phyloP scores from a whole-genome alignment of 306 rosid species.

The Ormosia emarginata region DNA sequence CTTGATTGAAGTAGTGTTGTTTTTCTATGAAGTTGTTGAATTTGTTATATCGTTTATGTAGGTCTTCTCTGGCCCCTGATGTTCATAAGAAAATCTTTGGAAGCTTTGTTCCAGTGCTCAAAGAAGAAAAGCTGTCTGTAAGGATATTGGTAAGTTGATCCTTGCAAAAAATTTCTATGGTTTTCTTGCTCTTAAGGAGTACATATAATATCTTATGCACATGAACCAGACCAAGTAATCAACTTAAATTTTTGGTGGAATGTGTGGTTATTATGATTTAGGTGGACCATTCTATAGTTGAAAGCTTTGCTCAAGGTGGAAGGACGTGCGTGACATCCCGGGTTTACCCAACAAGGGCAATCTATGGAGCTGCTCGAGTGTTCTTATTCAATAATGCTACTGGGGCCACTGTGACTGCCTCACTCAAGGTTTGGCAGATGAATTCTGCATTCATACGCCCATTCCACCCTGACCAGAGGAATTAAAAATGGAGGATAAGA shows the following conservation, averaged over 20 bases:
- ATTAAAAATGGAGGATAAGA: background rate
- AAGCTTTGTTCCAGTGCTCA: constrained; percentile 56
- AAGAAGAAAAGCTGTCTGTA: constrained; percentile 57
- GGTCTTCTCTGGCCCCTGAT: constrained; percentile 76
- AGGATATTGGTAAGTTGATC: constrained; percentile 64
- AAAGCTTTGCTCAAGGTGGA: constrained; percentile 90
- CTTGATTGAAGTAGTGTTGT: background rate
- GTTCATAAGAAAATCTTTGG: constrained; percentile 56
- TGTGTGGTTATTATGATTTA: background rate
- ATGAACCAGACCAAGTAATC: background rate
- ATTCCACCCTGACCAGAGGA: constrained; percentile 24
- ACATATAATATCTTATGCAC: background rate
- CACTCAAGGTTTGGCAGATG: constrained; percentile 79
- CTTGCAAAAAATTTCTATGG: background rate
- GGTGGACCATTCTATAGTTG: constrained; percentile 85
- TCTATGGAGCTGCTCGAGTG: constrained; percentile 68
- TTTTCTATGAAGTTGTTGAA: background rate
- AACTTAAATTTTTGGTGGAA: background rate
- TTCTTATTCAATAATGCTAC: constrained; percentile 83
- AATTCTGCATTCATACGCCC: constrained; percentile 84
- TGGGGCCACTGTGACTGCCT: constrained; percentile 44
- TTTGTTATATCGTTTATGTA: background rate
- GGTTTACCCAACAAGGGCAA: constrained; percentile 81
- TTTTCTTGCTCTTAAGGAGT: background rate
- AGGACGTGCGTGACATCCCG: constrained; percentile 63